These are phyloP conservation scores for Kalmanozyma brasiliensis DNA, from an alignment of 1,284 basidiomycete genomes.

Conservation along the genomic window DNA sequence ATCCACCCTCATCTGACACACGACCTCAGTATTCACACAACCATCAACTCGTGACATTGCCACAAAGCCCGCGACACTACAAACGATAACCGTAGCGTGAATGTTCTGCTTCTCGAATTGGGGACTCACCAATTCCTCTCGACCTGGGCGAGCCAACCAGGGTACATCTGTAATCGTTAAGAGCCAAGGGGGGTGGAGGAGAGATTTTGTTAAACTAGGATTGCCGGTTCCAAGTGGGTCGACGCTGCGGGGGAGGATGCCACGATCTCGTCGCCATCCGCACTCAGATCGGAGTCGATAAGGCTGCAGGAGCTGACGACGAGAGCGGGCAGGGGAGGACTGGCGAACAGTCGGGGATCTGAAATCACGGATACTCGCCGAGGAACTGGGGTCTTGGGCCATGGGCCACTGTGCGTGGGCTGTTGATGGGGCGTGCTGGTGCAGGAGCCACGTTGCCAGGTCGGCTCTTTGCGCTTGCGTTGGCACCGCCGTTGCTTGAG, in stretches of 20 bases:
- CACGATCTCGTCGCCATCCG: too few relatives aligned
- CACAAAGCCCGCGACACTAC: too few relatives aligned
- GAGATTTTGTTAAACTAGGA: slow-evolving; percentile 40
- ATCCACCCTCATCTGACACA: too few relatives aligned
- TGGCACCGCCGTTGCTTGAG: background rate
- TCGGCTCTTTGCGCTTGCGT: slow-evolving; percentile 1
- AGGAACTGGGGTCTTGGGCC: slow-evolving; percentile 5
- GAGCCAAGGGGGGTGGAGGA: slow-evolving; percentile 13
- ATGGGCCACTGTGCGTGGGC: too few relatives aligned
- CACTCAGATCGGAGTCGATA: too few relatives aligned
- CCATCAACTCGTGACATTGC: too few relatives aligned
- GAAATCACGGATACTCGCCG: slow-evolving; percentile 42
- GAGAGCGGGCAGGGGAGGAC: background rate
- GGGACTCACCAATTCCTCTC: slow-evolving; percentile 11
- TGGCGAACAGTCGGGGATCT: background rate
- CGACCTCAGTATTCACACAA: too few relatives aligned
- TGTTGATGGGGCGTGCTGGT: background rate
- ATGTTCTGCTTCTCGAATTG: background rate
- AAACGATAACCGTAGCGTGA: too few relatives aligned
- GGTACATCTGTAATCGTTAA: slow-evolving; percentile 33
- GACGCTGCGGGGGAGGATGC: too few relatives aligned
- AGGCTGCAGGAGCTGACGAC: too few relatives aligned
- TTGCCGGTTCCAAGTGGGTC: slow-evolving; percentile 37
- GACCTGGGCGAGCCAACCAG: slow-evolving; percentile 5
- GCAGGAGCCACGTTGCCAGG: slow-evolving; percentile 1